Conservation (phyloP, 2,329 filamentous ascomycete genomes). For the Calonectria pteridis region DNA sequence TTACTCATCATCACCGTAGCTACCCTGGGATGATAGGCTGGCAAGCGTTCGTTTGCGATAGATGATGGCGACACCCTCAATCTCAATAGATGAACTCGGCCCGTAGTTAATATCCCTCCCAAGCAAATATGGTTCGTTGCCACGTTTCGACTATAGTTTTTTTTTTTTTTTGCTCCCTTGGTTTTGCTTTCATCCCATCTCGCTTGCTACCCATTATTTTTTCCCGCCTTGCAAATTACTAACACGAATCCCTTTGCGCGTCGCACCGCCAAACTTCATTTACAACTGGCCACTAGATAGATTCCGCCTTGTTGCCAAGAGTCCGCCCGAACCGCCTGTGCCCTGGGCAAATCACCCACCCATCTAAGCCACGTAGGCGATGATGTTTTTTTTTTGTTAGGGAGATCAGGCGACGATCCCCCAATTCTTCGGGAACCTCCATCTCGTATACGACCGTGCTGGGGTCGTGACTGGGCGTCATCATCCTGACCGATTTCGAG, state of each 20-base stretch:
- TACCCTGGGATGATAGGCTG: constrained; percentile 5
- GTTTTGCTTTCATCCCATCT: constrained; percentile 2
- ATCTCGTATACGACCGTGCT: not conserved
- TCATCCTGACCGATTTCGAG: constrained; percentile 6
- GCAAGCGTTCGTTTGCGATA: not conserved
- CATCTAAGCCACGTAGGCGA: constrained; percentile 1
- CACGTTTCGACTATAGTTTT: not conserved
- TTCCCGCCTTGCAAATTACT: not conserved
- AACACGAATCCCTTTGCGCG: not conserved
- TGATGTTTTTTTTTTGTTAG: not conserved
- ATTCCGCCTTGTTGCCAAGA: not conserved
- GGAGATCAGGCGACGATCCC: constrained; percentile 17
- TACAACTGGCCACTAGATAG: not conserved
- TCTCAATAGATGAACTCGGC: constrained; percentile 16
- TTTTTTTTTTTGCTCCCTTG: not conserved
- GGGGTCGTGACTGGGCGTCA: not conserved
- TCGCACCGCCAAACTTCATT: constrained; percentile 8
- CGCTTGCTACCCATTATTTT: not conserved
- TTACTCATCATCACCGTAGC: not conserved
- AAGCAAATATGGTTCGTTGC: constrained; percentile 2
- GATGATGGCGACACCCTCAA: constrained; percentile 7
- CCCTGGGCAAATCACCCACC: not conserved
- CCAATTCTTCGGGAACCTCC: not conserved
- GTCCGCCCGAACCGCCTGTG: not conserved
- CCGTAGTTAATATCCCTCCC: not conserved